Base-by-base conservation (phyloP, 441 rosid genomes). In the Croton laevigatus region DNA sequence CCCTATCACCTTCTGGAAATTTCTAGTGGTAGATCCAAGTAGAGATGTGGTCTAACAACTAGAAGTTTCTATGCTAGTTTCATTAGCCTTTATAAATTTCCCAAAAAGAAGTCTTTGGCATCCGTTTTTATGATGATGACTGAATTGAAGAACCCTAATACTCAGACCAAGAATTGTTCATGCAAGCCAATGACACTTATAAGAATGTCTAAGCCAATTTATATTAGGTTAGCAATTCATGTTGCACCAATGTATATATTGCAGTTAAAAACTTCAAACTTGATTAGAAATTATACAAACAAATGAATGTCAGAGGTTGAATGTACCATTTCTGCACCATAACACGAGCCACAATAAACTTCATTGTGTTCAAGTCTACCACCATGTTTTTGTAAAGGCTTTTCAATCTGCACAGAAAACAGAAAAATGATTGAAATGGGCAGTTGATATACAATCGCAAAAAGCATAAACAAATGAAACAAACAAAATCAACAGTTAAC, bases 381-480 rank as follows among this genome's bases (percentile, higher is more conserved):
- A 79, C 97, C 98, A 82, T 95, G 99, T 78, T 78, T 86, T 79
- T 95, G 98, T 71, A 92, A 80, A 60, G 99, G 99, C 59, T 88
- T 92, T 51, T 92, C 98, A 79, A 95, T 87, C 99, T 91, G 85
- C 72, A 64, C 36, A 55, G 79, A 40, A 0, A 32, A 12, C 9
- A 8, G 20, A 60, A 60, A 51, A 34, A 20, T 20, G 38, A 38
- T 20, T 45, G 58, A 2, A 48, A 38, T 37, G 54, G 37, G 22
- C 63, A 63, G 48, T 48, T 20, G 46, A 49, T 3, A 11, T 22
- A 20, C 46, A 67, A 17, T 38, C 14, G 44, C n/a, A 3, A 46
- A 1, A 40, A 57, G 38, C 14, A 36, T 1, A 80, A 42, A 68
- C 59, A 55, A 38, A 58, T 69, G 40, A 53, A 48, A 27, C 45